Evolutionary conservation across 805 yeast genomes (phyloP).

Genomic region (Candida tibetensis): DNA sequence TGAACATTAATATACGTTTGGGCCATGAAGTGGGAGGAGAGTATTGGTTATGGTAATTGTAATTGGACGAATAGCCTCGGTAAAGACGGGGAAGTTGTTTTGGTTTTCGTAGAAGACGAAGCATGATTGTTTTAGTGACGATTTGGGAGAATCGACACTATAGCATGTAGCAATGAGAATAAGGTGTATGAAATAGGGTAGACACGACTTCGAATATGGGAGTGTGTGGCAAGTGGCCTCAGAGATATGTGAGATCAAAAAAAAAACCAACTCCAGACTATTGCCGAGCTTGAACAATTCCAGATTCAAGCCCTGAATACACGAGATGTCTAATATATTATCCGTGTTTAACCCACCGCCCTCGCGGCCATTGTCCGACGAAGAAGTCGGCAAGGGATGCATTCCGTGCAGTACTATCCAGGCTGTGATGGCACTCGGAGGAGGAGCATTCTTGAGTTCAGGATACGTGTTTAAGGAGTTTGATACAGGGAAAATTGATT

Average conservation of each 20-base stretch:
- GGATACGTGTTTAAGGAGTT: constrained; percentile 53
- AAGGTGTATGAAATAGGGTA: neutral
- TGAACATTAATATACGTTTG: constrained; percentile 6
- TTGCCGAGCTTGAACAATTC: too few species aligned
- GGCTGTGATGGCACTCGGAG: constrained; percentile 52
- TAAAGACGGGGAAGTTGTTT: neutral
- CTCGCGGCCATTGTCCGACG: constrained; percentile 37
- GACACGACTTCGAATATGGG: neutral
- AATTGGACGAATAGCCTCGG: constrained; percentile 2
- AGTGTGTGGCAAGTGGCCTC: too few species aligned
- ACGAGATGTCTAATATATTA: constrained; percentile 50
- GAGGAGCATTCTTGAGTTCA: constrained; percentile 61
- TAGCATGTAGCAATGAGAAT: neutral
- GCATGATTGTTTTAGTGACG: too few species aligned
- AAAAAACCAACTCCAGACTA: too few species aligned
- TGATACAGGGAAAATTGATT: constrained; percentile 36
- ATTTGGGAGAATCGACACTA: too few species aligned
- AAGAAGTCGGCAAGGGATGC: constrained; percentile 52
- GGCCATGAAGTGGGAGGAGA: constrained; percentile 6
- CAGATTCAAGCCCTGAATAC: too few species aligned
- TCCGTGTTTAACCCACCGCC: constrained; percentile 53
- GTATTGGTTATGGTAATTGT: constrained; percentile 17
- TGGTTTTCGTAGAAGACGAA: neutral
- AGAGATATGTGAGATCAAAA: too few species aligned
- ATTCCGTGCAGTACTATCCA: constrained; percentile 69